These are phyloP conservation scores for Xylaria digitata DNA, from an alignment of 2,329 filamentous ascomycete species.

Conservation along the genomic window DNA sequence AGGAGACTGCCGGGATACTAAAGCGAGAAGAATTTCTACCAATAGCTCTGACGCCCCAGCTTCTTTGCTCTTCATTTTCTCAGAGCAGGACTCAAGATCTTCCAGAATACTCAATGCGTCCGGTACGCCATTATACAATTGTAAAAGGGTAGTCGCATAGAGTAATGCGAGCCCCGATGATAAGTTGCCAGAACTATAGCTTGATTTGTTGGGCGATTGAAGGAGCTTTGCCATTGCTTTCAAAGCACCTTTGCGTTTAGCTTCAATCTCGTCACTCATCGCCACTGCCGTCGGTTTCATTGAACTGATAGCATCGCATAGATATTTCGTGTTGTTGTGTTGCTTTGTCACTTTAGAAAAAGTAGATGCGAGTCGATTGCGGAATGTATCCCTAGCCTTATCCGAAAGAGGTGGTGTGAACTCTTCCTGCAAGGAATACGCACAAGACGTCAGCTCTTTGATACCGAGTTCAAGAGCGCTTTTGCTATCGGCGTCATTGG, in stretches of 20 bases:
- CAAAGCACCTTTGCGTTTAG: slow-evolving; percentile 64
- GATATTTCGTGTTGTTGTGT: slow-evolving; percentile 62
- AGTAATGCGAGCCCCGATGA: slow-evolving; percentile 76
- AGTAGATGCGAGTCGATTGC: slow-evolving; percentile 67
- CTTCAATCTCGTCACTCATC: slow-evolving; percentile 67
- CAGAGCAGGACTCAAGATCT: slow-evolving; percentile 81
- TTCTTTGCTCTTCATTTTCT: slow-evolving; percentile 70
- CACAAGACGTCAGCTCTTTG: slow-evolving; percentile 65
- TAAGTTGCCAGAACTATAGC: slow-evolving; percentile 59
- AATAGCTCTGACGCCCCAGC: slow-evolving; percentile 75
- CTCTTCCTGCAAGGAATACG: slow-evolving; percentile 62
- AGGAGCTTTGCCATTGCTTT: slow-evolving; percentile 65
- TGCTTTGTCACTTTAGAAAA: slow-evolving; percentile 68
- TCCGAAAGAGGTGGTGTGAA: slow-evolving; percentile 61
- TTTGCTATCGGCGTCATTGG: slow-evolving; percentile 48
- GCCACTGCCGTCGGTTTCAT: slow-evolving; percentile 63
- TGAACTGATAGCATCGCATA: slow-evolving; percentile 65
- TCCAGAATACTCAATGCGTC: slow-evolving; percentile 86
- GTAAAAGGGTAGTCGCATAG: slow-evolving; percentile 84
- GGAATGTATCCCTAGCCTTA: slow-evolving; percentile 65
- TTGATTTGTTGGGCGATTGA: slow-evolving; percentile 53
- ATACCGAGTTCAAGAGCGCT: slow-evolving; percentile 58
- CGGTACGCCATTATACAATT: slow-evolving; percentile 88
- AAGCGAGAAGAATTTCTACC: slow-evolving; percentile 89
- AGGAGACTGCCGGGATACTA: slow-evolving; percentile 85